Conservation (phyloP, 2,329 filamentous ascomycete species). For the Epichloe coenophiala region DNA sequence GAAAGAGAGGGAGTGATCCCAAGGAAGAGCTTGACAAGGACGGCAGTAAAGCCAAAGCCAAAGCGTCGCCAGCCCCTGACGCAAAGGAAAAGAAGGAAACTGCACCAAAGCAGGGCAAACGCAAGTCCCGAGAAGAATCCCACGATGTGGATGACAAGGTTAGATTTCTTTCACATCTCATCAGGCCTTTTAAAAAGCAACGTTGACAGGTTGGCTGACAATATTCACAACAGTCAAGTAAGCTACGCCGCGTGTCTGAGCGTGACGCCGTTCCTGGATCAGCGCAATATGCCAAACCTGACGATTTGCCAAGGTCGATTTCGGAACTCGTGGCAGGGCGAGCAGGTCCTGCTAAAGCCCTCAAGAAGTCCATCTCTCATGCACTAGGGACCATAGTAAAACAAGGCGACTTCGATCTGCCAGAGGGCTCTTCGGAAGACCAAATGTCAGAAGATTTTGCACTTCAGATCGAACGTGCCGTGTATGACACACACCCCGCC, state of each 20-base stretch:
- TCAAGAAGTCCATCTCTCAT: conserved; percentile 56
- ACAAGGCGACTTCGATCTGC: conserved; percentile 46
- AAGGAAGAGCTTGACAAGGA: conserved; percentile 45
- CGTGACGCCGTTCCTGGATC: conserved; percentile 24
- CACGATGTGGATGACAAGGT: conserved; percentile 39
- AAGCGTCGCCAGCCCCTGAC: conserved; percentile 27
- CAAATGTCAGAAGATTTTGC: conserved; percentile 56
- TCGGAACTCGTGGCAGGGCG: conserved; percentile 47
- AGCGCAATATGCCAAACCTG: conserved; percentile 33
- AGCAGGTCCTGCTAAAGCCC: conserved; percentile 52
- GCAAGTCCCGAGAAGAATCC: conserved; percentile 44
- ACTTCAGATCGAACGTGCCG: conserved; percentile 65
- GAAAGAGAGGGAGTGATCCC: conserved; percentile 51
- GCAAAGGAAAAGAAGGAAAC: conserved; percentile 37
- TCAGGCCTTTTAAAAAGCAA: background rate
- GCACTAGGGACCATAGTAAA: conserved; percentile 56
- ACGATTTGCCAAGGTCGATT: conserved; percentile 37
- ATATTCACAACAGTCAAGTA: conserved; percentile 20
- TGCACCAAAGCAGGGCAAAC: conserved; percentile 33
- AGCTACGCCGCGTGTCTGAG: conserved; percentile 42
- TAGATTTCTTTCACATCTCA: conserved; percentile 8
- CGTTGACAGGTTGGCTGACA: background rate
- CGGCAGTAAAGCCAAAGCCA: conserved; percentile 15
- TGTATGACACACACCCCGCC: conserved; percentile 40
- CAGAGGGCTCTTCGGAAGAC: conserved; percentile 49